phyloP scores from a whole-genome alignment of 768 basidiomycete genomes.

The Mycena albidolilacea region DNA sequence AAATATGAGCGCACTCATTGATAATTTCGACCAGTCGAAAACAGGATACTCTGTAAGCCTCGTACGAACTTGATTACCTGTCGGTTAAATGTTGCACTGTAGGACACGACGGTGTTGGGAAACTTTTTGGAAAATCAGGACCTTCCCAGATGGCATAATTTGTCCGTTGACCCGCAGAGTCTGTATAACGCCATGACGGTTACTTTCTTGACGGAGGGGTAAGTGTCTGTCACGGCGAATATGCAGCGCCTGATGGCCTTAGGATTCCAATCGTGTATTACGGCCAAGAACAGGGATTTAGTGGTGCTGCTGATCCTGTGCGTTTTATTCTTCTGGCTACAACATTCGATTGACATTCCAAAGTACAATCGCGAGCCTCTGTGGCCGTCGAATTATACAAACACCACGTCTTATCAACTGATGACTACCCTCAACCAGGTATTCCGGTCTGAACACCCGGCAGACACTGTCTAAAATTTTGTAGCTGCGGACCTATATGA shows the following conservation, averaged over 20 bases:
- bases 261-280: constrained; percentile 86
- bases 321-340: constrained; percentile 38
- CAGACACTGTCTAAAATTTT: not conserved
- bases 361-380: constrained; percentile 84
- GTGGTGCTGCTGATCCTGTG: constrained; percentile 77
- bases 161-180: constrained; percentile 80
- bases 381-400: constrained; percentile 77
- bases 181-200: constrained; percentile 83
- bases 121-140: constrained; percentile 90
- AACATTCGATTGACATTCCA: constrained; percentile 16
- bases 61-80: constrained; percentile 11
- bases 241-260: not conserved
- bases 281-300: constrained; percentile 83
- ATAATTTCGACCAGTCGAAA: constrained; percentile 68
- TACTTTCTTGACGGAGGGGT: constrained; percentile 82
- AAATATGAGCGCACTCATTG: constrained; percentile 71
- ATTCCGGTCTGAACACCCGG: constrained; percentile 10
- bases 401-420: constrained; percentile 70
- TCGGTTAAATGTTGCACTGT: not conserved
- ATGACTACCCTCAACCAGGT: constrained; percentile 76
- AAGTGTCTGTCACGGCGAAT: not conserved
- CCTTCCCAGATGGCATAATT: constrained; percentile 79
- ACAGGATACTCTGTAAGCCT: constrained; percentile 61
- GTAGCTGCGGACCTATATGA: constrained; percentile 77
- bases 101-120: constrained; percentile 58